A percentile compares a stretch with the other conserved stretches of the same genome.
These are phyloP conservation scores for Phytophthora europaea DNA, from an alignment of 352 stramenopile genomes.

Conservation along the genomic window DNA sequence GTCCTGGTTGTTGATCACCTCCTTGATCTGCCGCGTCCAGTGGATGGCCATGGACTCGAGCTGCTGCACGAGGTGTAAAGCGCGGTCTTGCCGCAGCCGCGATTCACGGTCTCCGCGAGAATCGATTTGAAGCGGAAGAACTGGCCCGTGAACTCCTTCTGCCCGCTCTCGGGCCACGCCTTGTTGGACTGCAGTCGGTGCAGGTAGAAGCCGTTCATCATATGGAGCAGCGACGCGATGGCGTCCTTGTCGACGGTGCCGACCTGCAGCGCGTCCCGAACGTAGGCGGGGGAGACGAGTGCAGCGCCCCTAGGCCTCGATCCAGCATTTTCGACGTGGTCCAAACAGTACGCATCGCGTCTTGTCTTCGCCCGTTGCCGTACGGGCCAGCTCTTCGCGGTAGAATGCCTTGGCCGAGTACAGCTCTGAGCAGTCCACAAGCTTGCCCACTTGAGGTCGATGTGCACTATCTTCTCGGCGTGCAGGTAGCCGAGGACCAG, in stretches of 20 bases:
- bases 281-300: slow-evolving; percentile 65
- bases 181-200: slow-evolving; percentile 84
- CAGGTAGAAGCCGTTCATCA: slow-evolving; percentile 90
- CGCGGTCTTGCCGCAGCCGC: slow-evolving; percentile 93
- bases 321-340: too few relatives aligned
- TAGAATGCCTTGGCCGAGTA: too few relatives aligned
- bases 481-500: slow-evolving; percentile 75
- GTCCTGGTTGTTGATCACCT: slow-evolving; percentile 97
- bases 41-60: slow-evolving; percentile 97
- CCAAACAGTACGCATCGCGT: too few relatives aligned
- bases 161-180: slow-evolving; percentile 93
- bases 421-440: too few relatives aligned
- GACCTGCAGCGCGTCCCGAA: slow-evolving; percentile 74
- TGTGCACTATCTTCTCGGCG: slow-evolving; percentile 61
- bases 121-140: slow-evolving; percentile 97
- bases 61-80: slow-evolving; percentile 96
- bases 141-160: slow-evolving; percentile 95
- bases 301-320: too few relatives aligned
- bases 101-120: slow-evolving; percentile 94
- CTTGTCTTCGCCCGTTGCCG: too few relatives aligned
- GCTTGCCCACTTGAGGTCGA: slow-evolving; percentile 89
- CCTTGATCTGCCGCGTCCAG: slow-evolving; percentile 98
- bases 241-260: slow-evolving; percentile 83
- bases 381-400: too few relatives aligned
- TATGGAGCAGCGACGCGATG: slow-evolving; percentile 80